Evolutionary conservation across 176 grass and related monocot genomes (phyloP).

Genomic region (Musa troglodytarum): DNA sequence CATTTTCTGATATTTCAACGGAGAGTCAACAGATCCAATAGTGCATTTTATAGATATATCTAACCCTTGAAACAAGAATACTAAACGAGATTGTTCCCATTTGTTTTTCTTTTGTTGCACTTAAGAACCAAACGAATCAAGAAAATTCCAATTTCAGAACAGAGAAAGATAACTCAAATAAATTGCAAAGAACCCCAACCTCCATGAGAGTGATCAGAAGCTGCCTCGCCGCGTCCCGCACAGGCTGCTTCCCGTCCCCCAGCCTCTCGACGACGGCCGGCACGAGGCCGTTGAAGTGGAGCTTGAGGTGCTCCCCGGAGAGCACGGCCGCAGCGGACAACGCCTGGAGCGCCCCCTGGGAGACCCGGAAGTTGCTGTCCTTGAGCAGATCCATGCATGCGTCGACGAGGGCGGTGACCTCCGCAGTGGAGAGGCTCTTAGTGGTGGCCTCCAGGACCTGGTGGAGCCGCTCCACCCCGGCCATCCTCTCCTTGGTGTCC

Average conservation of each 20-base stretch:
- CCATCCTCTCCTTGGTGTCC: slow-evolving; percentile 66
- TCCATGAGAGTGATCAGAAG: slow-evolving; percentile 82
- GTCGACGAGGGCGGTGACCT: slow-evolving; percentile 56
- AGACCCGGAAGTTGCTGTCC: slow-evolving; percentile 59
- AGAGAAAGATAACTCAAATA: no score
- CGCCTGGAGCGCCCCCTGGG: slow-evolving; percentile 53
- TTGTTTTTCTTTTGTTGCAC: no score
- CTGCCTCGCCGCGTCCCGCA: slow-evolving; percentile 59
- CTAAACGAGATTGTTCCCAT: no score
- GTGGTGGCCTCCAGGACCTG: slow-evolving; percentile 56
- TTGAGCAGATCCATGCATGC: slow-evolving; percentile 60
- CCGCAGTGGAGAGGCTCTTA: slow-evolving; percentile 33
- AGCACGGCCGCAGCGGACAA: slow-evolving; percentile 52
- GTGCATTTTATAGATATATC: not conserved
- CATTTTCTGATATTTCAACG: not conserved
- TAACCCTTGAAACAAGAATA: not conserved
- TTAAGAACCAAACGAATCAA: no score
- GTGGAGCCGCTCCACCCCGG: slow-evolving; percentile 70
- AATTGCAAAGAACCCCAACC: slow-evolving; percentile 18
- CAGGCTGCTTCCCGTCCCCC: slow-evolving; percentile 76
- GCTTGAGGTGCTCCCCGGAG: slow-evolving; percentile 77
- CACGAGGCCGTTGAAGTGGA: slow-evolving; percentile 68
- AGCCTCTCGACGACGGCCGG: slow-evolving; percentile 61
- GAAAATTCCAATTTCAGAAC: no score
- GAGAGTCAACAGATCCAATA: not conserved